Base-by-base conservation (phyloP, 805 yeast species). In the Nakazawaea peltata region DNA sequence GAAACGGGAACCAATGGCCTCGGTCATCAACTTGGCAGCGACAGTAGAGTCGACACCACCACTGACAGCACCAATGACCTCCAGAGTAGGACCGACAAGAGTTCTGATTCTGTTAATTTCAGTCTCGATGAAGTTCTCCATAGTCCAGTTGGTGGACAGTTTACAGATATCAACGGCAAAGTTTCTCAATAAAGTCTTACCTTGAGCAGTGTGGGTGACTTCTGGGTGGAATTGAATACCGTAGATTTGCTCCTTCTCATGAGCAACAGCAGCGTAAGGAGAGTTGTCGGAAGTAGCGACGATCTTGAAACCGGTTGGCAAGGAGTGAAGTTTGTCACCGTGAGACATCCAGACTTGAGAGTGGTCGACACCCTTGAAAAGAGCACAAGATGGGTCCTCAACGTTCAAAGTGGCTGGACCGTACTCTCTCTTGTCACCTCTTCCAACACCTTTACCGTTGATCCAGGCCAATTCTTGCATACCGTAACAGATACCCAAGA, bases 41-140 rank as follows among this genome's bases (percentile, higher is more conserved):
- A 92, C 98, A 32, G 98, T 92, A 34, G 98, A 92, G 65, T 92
- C 98, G 44, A 92, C 98, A 69, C 98, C 98, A 54, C 98, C 98
- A 35, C 96, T 86, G 46, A 92, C 98, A 37, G 98, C 98, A 65
- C 98, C 98, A 55, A 92, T 92, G 45, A 92, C 98, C 66, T 92
- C 97, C 39, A 96, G 97, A 39, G 87, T 80, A 47, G 96, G 97
- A 34, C 98, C 98, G 48, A 92, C 97, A 46, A 90, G 69, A 36
- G 74, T 71, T 62, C 87, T 76, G 50, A 92, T 92, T 64, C 98
- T 80, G 48, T 82, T 77, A 53, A 92, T 88, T 70, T 92, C 98
- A 45, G 96, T 86, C 52, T 86, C 95, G 54, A 92, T 84, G 63
- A 92, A 92, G 71, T 92, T 92, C 67, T 81, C 84, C 98, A 92